Base-by-base conservation (phyloP, 768 basidiomycete species). In the Tulasnella sp. region DNA sequence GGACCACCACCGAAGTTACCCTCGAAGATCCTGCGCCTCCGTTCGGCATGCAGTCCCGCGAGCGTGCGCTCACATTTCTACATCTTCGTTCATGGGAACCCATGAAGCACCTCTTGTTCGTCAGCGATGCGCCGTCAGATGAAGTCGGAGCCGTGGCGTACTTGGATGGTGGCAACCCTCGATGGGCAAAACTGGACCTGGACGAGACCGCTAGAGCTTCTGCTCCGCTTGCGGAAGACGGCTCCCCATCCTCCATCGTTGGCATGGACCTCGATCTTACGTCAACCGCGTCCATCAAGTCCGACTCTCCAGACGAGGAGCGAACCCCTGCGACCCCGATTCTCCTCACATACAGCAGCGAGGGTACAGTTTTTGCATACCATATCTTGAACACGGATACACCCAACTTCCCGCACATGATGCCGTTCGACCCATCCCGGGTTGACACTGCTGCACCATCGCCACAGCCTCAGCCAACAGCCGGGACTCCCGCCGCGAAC, bases 221-320 rank as follows among this genome's bases (percentile, higher is more conserved):
- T 54, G 37, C 78, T 17, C 77, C 77, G 15, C 70, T 72, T 14
- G 77, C 49, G 12, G 77, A 78, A 39, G 68, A 78, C n/a, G 77
- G 77, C 4, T 25, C 31, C 52, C 78, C 67, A 36, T 31, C 70
- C 15, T 72, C 69, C 25, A 45, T 74, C 39, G 38, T 78, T 15
- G 78, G 78, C 7, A 36, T 78, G 29, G 78, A 77, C 29, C 31
- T 78, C 34, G 78, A 78, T 37, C 64, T 78, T 31, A 78, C 78
- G 15, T 71, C 77, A 12, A 78, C 58, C 5, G 68, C 34, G 3
- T 52, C 77, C 25, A 75, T 78, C 52, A 77, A 17, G 29, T 77
- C 25, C 38, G 39, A 39, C 71, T 37, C 39, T 71, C 54, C 52
- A 64, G 78, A 78, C 37, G 78, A 78, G 15, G 78, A 39, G 9